A percentile compares a stretch with the other conserved stretches of the same genome.
Conservation (phyloP, 805 yeast genomes). For the Yarrowia deformans region DNA sequence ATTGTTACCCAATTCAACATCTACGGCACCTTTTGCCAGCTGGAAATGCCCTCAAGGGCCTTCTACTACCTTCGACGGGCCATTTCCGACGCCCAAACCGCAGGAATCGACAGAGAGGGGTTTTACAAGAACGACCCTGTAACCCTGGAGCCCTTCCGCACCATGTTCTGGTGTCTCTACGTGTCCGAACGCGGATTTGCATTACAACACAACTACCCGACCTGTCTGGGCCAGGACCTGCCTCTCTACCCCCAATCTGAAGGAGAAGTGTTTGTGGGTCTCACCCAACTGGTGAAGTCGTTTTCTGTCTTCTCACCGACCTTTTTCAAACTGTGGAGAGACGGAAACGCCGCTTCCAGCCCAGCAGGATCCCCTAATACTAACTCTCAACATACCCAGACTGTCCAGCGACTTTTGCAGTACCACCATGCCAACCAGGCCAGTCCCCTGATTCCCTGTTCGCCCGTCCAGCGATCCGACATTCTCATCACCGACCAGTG, state of each 20-base stretch:
- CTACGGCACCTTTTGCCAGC: constrained; percentile 24
- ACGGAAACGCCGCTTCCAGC: neutral
- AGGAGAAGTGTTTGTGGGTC: constrained; percentile 16
- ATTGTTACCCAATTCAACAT: constrained; percentile 16
- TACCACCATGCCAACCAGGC: constrained; percentile 35
- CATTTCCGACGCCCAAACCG: constrained; percentile 16
- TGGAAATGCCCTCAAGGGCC: constrained; percentile 28
- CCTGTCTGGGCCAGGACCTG: constrained; percentile 14
- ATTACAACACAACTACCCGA: constrained; percentile 18
- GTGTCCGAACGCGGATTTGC: constrained; percentile 29
- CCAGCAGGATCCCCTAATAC: constrained; percentile 22
- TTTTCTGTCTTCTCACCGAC: constrained; percentile 28
- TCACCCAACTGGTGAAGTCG: constrained; percentile 21
- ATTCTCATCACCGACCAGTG: constrained; percentile 37
- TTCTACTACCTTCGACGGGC: constrained; percentile 6
- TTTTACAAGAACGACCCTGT: constrained; percentile 15
- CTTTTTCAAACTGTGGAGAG: constrained; percentile 27
- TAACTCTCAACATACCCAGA: constrained; percentile 28
- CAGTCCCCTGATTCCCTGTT: constrained; percentile 29
- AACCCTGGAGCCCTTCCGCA: constrained; percentile 15
- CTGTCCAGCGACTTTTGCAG: constrained; percentile 23
- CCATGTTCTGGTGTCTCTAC: constrained; percentile 33
- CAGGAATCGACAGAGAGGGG: constrained; percentile 14
- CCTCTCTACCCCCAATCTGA: constrained; percentile 28
- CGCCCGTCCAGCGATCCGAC: constrained; percentile 10